Evolutionary conservation across 306 rosid genomes (phyloP).

Genomic region (Quercus wislizeni): DNA sequence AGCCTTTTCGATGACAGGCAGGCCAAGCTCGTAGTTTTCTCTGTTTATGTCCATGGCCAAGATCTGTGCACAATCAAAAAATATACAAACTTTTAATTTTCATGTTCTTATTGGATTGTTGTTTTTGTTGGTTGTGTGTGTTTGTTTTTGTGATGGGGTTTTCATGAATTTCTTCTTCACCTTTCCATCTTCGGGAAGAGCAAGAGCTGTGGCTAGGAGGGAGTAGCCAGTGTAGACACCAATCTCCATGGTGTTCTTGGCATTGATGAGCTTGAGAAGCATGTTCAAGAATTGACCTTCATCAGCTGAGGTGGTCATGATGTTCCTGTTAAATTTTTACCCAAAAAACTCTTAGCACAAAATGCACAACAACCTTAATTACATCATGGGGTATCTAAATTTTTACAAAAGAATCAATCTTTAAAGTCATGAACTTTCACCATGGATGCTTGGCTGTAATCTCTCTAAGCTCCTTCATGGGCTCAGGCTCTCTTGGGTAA

Average conservation of each 20-base stretch:
- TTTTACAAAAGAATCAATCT: background rate
- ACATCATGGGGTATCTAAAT: background rate
- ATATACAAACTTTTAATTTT: background rate
- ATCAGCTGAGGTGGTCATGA: conserved; percentile 93
- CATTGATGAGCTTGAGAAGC: conserved; percentile 87
- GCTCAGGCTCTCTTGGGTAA: conserved; percentile 84
- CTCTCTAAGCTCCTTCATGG: conserved; percentile 92
- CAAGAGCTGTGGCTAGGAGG: conserved; percentile 90
- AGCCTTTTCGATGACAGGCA: conserved; percentile 69
- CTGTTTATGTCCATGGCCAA: conserved; percentile 91
- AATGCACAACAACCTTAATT: too few species aligned
- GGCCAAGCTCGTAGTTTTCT: conserved; percentile 86
- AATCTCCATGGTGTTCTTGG: conserved; percentile 93
- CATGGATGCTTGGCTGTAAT: conserved; percentile 91
- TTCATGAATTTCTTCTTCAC: conserved; percentile 21
- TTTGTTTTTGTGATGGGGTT: background rate
- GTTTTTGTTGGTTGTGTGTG: background rate
- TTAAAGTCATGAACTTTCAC: conserved; percentile 17
- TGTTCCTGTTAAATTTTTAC: conserved; percentile 52
- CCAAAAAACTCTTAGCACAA: background rate
- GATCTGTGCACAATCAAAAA: conserved; percentile 41
- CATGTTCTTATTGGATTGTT: too few species aligned
- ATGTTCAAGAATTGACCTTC: conserved; percentile 91
- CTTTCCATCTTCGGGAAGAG: conserved; percentile 92
- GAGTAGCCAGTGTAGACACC: conserved; percentile 98